phyloP scores from a whole-genome alignment of 2,329 filamentous ascomycete genomes.

The Pseudogymnoascus sp. region DNA sequence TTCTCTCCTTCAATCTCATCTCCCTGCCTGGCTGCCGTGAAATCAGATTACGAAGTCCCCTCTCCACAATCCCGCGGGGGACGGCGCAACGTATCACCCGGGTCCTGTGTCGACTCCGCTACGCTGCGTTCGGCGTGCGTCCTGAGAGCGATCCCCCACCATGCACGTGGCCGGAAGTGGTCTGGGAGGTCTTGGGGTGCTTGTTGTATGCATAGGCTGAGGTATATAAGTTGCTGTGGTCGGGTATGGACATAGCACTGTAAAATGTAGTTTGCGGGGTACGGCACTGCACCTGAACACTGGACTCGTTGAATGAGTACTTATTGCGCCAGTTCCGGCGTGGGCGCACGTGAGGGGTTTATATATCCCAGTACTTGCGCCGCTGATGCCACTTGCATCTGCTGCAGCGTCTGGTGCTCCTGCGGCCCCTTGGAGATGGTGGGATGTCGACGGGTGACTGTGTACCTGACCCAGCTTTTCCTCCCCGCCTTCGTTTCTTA shows the following conservation, averaged over 20 bases:
- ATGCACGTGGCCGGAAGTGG: neutral
- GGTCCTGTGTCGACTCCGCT: neutral
- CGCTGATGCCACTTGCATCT: too few species aligned
- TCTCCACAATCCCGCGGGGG: neutral
- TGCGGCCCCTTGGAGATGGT: neutral
- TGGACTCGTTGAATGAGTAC: too few species aligned
- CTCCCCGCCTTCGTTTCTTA: neutral
- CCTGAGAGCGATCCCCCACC: neutral
- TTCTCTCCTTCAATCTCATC: neutral
- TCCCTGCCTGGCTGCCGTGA: neutral
- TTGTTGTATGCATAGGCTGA: neutral
- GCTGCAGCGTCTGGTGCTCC: neutral
- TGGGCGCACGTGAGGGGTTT: neutral
- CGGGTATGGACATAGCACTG: neutral
- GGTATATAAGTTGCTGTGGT: neutral
- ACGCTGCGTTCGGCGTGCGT: neutral
- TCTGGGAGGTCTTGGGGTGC: neutral
- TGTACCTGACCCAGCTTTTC: neutral
- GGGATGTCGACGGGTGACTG: neutral
- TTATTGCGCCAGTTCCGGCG: neutral
- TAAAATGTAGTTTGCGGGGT: neutral
- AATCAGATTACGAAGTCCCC: neutral
- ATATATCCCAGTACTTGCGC: too few species aligned
- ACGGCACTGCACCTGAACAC: neutral
- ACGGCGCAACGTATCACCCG: neutral